Conservation (phyloP, 805 yeast species). For the Wickerhamiella dianesei region DNA sequence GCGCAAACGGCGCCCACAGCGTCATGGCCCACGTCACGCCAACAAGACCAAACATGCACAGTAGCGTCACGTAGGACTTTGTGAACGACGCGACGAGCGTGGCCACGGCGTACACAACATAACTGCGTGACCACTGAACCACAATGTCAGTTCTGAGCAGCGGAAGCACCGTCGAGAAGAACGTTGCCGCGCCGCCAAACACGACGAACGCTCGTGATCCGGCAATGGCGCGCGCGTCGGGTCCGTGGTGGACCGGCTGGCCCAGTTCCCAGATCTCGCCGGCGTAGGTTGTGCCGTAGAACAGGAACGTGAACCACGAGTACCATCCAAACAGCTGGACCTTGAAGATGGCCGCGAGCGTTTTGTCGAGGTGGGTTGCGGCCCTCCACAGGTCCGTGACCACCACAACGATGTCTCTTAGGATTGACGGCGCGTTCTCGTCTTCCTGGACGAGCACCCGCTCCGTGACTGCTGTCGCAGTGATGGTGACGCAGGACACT, state of each 20-base stretch:
- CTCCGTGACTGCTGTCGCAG: conserved; percentile 34
- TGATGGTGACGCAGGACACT: conserved; percentile 28
- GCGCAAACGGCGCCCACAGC: conserved; percentile 52
- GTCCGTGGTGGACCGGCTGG: conserved; percentile 5
- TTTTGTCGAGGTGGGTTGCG: conserved; percentile 31
- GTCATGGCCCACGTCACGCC: conserved; percentile 58
- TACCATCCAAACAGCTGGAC: conserved; percentile 57
- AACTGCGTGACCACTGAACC: conserved; percentile 38
- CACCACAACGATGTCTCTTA: background rate
- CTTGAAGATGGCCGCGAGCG: conserved; percentile 37
- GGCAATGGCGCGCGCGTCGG: conserved; percentile 23
- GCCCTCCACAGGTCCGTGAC: conserved; percentile 7
- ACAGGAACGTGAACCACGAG: conserved; percentile 53
- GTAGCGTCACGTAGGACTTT: conserved; percentile 30
- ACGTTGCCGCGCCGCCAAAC: conserved; percentile 24
- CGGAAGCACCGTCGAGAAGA: conserved; percentile 13
- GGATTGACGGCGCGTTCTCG: conserved; percentile 15
- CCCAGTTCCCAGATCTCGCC: conserved; percentile 42
- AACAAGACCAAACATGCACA: conserved; percentile 36
- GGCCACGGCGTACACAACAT: conserved; percentile 36
- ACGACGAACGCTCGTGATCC: conserved; percentile 26
- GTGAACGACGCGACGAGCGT: conserved; percentile 37
- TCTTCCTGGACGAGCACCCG: conserved; percentile 30
- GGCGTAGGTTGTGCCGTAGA: conserved; percentile 52
- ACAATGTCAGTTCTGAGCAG: conserved; percentile 10